Base-by-base conservation (phyloP, 1,284 basidiomycete species). In the Phaffia rhodozyma region DNA sequence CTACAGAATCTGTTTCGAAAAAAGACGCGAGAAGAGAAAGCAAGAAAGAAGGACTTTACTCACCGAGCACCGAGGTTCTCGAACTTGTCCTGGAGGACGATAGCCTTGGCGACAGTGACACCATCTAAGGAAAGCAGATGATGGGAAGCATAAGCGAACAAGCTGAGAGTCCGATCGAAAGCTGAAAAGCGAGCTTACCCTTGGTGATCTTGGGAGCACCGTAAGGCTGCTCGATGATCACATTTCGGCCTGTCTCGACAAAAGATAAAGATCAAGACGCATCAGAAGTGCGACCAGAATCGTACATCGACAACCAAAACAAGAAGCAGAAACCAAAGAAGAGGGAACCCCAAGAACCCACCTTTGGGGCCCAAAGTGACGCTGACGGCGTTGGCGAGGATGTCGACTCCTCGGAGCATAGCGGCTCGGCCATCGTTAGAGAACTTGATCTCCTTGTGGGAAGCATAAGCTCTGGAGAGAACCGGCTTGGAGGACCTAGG, bases 171-270 rank as follows among this genome's bases (percentile, higher is more conserved):
- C 2, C 5, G 7, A 16, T 13, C 25, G 47, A 60, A 23, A 29
- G 43, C 6, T 53, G 32, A 25, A 43, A 7, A 52, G 47, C 47
- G 30, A 25, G 76, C 80, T 65, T 66, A 86, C 87, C 87, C 79
- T 97, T 97, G 73, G 93, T 97, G 75, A 97, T 96, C 79, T 98
- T 97, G 68, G 94, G 94, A 60, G 91, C 91, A 71, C 94, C 94
- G 72, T 87, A 98, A 48, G 91, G 84, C 81, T 97, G 94, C 76
- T 97, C 93, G 73, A 98, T 97, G 80, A 98, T 97, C 72, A 97
- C 94, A 76, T 97, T 98, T 72, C 94, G 85, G 71, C 91, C 89
- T 89, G 51, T 5, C 13, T 9, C 60, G 55, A 13, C 21, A 25
- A 4, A 29, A 52, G 50, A 23, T 5, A 9, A 29, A 52, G 9